These are phyloP conservation scores for Aspergillus affinis DNA, from an alignment of 495 filamentous ascomycete species.

Conservation along the genomic window DNA sequence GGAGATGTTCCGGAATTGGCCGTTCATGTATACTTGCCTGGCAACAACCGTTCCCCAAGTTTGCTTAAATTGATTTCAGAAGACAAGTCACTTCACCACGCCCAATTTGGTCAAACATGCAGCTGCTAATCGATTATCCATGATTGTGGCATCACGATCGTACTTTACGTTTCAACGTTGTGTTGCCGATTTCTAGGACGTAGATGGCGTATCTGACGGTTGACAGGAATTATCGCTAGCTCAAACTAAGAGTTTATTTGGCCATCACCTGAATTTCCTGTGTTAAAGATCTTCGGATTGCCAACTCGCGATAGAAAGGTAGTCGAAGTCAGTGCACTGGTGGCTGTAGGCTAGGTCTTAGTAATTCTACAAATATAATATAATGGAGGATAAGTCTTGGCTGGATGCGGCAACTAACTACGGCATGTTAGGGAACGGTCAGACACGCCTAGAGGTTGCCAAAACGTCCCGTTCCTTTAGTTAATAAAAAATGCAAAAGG, in stretches of 20 bases:
- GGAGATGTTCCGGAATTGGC: neutral
- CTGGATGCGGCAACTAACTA: neutral
- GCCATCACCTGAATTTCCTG: too few relatives aligned
- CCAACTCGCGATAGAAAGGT: neutral
- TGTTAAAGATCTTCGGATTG: too few relatives aligned
- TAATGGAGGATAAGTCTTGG: neutral
- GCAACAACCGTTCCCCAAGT: neutral
- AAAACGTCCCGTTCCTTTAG: neutral
- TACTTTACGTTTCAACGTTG: neutral
- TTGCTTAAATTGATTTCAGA: neutral
- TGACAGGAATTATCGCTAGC: neutral
- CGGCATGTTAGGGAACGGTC: neutral
- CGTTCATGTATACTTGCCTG: neutral
- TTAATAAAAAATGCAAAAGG: too few relatives aligned
- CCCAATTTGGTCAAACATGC: neutral
- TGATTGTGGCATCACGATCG: neutral
- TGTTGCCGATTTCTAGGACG: neutral
- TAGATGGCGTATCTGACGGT: neutral
- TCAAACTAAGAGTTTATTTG: too few relatives aligned
- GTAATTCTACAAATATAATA: neutral
- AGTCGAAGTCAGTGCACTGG: neutral
- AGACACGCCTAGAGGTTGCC: neutral
- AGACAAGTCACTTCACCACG: neutral
- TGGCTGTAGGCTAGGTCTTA: neutral
- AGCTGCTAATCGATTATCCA: neutral